Evolutionary conservation across 176 grass and related monocot genomes (phyloP).

Genomic region (Oryza nivara): DNA sequence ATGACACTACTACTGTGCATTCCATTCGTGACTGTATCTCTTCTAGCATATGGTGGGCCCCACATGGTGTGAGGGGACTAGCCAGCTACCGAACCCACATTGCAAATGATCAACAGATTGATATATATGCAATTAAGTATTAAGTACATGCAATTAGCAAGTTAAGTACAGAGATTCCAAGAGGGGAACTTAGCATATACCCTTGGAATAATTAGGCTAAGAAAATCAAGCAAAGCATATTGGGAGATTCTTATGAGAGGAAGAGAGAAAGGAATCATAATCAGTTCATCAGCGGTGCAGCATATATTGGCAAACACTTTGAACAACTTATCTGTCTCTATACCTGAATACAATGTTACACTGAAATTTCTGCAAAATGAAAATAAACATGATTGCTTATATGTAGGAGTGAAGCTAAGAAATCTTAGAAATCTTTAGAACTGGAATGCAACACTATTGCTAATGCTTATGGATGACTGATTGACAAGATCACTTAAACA

Average conservation of each 20-base stretch:
- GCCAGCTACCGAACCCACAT: slow-evolving; percentile 39
- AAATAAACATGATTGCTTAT: background rate
- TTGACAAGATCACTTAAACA: slow-evolving; percentile 13
- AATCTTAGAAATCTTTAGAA: background rate
- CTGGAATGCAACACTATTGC: background rate
- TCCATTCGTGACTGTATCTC: background rate
- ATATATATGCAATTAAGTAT: background rate
- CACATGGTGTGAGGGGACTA: slow-evolving; percentile 26
- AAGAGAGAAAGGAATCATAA: background rate
- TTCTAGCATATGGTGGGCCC: background rate
- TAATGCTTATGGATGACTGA: background rate
- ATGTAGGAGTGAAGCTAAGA: background rate
- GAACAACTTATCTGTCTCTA: background rate
- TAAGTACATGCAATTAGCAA: slow-evolving; percentile 7
- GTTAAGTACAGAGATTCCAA: slow-evolving; percentile 16
- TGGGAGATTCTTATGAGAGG: background rate
- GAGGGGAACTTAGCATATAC: background rate
- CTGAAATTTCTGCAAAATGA: background rate
- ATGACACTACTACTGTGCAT: background rate
- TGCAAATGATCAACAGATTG: background rate
- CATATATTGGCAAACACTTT: background rate
- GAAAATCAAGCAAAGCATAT: background rate
- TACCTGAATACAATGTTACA: background rate
- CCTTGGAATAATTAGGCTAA: slow-evolving; percentile 7
- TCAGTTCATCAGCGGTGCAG: background rate